Evolutionary conservation across 2,329 filamentous ascomycete species (phyloP).

Genomic region (Drechslera avenae): DNA sequence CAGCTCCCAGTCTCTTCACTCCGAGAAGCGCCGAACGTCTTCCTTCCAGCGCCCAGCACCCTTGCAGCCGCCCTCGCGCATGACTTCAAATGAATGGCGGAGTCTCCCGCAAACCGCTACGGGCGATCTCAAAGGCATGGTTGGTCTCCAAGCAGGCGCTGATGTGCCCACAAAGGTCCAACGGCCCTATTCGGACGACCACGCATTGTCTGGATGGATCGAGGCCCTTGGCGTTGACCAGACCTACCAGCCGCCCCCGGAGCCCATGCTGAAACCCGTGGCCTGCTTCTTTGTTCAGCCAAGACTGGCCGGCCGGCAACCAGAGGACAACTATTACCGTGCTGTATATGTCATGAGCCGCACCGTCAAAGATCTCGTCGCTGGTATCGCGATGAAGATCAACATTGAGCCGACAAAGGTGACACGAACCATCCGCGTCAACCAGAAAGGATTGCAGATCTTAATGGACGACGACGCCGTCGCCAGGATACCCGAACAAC

Average conservation of each 20-base stretch:
- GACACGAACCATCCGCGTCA: constrained; percentile 72
- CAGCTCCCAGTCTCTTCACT: constrained; percentile 53
- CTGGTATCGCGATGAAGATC: constrained; percentile 77
- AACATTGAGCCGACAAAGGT: constrained; percentile 75
- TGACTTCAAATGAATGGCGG: constrained; percentile 61
- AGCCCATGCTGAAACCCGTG: constrained; percentile 72
- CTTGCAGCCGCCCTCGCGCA: constrained; percentile 51
- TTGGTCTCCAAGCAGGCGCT: constrained; percentile 51
- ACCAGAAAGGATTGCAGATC: constrained; percentile 76
- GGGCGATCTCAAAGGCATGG: constrained; percentile 55
- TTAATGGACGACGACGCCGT: constrained; percentile 91
- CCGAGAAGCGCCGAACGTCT: constrained; percentile 49
- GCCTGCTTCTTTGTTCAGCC: constrained; percentile 86
- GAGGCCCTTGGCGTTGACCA: constrained; percentile 90
- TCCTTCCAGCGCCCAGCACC: constrained; percentile 53
- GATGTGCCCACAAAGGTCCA: constrained; percentile 62
- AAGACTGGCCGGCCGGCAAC: constrained; percentile 55
- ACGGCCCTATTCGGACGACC: constrained; percentile 63
- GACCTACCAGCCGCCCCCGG: constrained; percentile 77
- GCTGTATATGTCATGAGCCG: constrained; percentile 85
- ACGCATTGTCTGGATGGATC: constrained; percentile 79
- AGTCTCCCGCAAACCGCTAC: constrained; percentile 61
- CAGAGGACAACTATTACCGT: constrained; percentile 71
- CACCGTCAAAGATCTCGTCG: constrained; percentile 74
- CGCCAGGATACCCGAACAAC: constrained; percentile 80